Percentiles rank a stretch among this genome's conserved stretches.
Conservation (phyloP, 345 rosid genomes). For the Hibiscus mutabilis region DNA sequence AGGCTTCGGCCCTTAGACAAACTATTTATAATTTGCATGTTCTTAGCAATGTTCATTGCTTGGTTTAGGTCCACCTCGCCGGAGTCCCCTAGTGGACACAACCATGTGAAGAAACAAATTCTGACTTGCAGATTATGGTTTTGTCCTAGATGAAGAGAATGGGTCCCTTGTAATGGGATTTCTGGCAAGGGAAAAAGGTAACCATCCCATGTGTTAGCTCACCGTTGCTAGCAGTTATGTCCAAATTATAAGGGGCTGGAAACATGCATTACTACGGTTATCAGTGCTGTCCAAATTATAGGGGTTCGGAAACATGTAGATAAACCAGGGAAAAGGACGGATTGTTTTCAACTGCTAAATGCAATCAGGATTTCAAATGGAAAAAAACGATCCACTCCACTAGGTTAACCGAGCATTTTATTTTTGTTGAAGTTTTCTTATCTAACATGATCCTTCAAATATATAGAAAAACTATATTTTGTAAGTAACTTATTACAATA, state of each 20-base stretch:
- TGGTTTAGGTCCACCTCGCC: slow-evolving; percentile 1
- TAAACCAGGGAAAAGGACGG: background rate
- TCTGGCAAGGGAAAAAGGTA: background rate
- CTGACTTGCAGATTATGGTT: background rate
- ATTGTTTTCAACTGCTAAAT: background rate
- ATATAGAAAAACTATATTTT: background rate
- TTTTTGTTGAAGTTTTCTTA: background rate
- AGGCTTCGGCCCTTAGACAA: background rate
- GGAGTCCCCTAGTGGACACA: slow-evolving; percentile 1
- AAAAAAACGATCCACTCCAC: no score
- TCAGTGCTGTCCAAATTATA: slow-evolving; percentile 1
- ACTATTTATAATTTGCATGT: background rate
- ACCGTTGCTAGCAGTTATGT: slow-evolving; percentile 6
- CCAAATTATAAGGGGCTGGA: slow-evolving; percentile 2
- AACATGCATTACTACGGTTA: slow-evolving; percentile 1
- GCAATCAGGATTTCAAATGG: no score
- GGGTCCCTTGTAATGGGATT: slow-evolving; percentile 6
- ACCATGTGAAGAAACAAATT: slow-evolving; percentile 7
- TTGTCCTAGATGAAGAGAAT: background rate
- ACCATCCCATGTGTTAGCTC: slow-evolving; percentile 8
- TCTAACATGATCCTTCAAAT: background rate
- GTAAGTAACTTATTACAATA: no score
- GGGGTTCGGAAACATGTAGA: slow-evolving; percentile 1
- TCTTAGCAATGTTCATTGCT: background rate
- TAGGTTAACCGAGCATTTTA: no score